Evolutionary conservation across 805 yeast genomes (phyloP).

Genomic region (Saccharomycopsis olivae): DNA sequence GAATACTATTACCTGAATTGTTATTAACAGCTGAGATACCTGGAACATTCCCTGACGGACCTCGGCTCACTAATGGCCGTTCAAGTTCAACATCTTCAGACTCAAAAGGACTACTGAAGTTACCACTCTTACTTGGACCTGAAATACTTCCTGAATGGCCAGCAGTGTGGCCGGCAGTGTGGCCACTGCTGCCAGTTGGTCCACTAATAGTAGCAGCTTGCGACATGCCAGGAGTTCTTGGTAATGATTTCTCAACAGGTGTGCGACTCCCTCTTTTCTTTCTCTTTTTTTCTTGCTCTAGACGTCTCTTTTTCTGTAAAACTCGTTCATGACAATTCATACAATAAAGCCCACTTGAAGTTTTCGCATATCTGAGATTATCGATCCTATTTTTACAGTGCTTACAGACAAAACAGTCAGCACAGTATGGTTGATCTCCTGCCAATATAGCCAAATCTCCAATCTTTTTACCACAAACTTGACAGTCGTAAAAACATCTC

Average conservation of each 20-base stretch:
- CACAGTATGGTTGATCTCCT: slow-evolving; percentile 91
- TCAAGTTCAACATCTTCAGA: too few species aligned
- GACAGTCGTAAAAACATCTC: slow-evolving; percentile 86
- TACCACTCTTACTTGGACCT: too few species aligned
- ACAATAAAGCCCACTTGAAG: slow-evolving; percentile 87
- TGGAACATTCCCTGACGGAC: too few species aligned
- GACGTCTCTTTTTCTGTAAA: slow-evolving; percentile 61
- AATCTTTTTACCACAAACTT: slow-evolving; percentile 74
- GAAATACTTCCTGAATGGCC: too few species aligned
- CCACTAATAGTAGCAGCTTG: too few species aligned
- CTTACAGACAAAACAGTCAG: slow-evolving; percentile 80
- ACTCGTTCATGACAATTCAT: slow-evolving; percentile 84
- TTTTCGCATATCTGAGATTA: slow-evolving; percentile 84
- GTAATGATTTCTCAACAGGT: slow-evolving; percentile 16
- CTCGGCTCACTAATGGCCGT: too few species aligned
- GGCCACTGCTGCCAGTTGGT: too few species aligned
- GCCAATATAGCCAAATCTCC: slow-evolving; percentile 90
- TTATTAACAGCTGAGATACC: too few species aligned
- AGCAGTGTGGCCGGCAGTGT: too few species aligned
- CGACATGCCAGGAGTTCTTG: slow-evolving; percentile 16
- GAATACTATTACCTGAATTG: too few species aligned
- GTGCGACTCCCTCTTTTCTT: slow-evolving; percentile 19
- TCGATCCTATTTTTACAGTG: slow-evolving; percentile 79
- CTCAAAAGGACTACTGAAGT: slow-evolving; percentile 18
- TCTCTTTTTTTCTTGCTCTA: slow-evolving; percentile 30